These are phyloP conservation scores for Suhomyces vadensis DNA, from an alignment of 805 yeast species.

Conservation along the genomic window DNA sequence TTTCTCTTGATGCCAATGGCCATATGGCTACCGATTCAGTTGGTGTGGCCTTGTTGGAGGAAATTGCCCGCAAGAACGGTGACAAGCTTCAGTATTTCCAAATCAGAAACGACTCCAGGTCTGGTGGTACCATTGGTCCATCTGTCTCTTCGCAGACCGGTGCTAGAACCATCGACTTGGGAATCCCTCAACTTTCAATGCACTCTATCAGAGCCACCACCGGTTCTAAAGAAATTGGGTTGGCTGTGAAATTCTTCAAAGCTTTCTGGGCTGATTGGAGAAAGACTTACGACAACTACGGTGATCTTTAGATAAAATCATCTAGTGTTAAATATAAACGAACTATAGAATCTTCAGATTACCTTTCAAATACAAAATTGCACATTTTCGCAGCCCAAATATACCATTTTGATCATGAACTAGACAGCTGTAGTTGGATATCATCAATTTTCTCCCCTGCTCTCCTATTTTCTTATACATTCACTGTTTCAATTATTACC, in stretches of 20 bases:
- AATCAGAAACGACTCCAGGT: constrained; percentile 78
- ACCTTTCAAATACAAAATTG: too few species aligned
- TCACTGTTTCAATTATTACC: too few species aligned
- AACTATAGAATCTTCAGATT: too few species aligned
- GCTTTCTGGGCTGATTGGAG: constrained; percentile 73
- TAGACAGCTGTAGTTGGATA: too few species aligned
- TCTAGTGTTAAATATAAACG: not conserved
- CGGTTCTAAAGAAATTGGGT: constrained; percentile 75
- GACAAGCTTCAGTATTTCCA: constrained; percentile 80
- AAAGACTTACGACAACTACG: constrained; percentile 52
- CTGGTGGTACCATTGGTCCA: constrained; percentile 91
- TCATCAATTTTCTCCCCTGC: too few species aligned
- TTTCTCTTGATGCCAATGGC: constrained; percentile 76
- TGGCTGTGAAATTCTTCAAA: constrained; percentile 69
- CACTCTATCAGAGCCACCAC: constrained; percentile 82
- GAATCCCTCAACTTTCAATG: constrained; percentile 84
- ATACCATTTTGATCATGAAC: too few species aligned
- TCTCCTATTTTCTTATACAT: too few species aligned
- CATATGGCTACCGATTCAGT: constrained; percentile 82
- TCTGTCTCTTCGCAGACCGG: constrained; percentile 62
- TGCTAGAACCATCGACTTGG: constrained; percentile 76
- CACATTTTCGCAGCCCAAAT: too few species aligned
- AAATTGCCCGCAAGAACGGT: constrained; percentile 63
- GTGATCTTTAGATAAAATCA: constrained; percentile 38
- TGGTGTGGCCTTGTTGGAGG: constrained; percentile 69